Percentiles rank a stretch among this genome's conserved stretches.
These are phyloP conservation scores for Biscogniauxia marginata DNA, from an alignment of 2,329 filamentous ascomycete species.

Conservation along the genomic window DNA sequence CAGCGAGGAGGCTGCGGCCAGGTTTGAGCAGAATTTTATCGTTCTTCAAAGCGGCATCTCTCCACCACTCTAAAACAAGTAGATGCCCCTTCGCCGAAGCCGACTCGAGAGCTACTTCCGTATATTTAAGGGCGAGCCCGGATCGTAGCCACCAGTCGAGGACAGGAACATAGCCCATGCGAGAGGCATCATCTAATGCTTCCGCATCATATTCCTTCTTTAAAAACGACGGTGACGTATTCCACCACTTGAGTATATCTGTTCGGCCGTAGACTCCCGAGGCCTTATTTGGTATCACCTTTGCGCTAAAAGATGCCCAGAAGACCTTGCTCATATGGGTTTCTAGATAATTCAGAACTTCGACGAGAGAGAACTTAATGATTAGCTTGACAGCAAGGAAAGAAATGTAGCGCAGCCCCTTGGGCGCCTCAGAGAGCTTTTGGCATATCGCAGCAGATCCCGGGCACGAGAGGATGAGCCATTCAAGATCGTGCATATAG, in stretches of 20 bases:
- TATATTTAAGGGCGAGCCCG: conserved; percentile 78
- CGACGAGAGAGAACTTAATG: conserved; percentile 83
- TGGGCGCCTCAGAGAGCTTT: conserved; percentile 69
- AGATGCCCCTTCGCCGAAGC: conserved; percentile 82
- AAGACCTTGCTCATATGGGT: conserved; percentile 69
- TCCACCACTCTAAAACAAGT: conserved; percentile 93
- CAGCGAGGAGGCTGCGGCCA: conserved; percentile 79
- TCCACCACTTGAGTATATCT: conserved; percentile 90
- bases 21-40: conserved; percentile 67
- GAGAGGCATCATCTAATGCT: conserved; percentile 83
- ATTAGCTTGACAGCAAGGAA: conserved; percentile 82
- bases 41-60: conserved; percentile 62
- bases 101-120: conserved; percentile 82
- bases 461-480: conserved; percentile 74
- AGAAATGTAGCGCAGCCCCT: conserved; percentile 69
- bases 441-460: conserved; percentile 66
- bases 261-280: conserved; percentile 82
- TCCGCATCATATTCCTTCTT: conserved; percentile 85
- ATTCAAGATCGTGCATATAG: conserved; percentile 78
- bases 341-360: conserved; percentile 72
- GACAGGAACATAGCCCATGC: conserved; percentile 79
- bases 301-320: conserved; percentile 76
- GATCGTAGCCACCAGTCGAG: conserved; percentile 88
- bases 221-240: conserved; percentile 75
- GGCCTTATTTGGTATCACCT: conserved; percentile 82